Percentiles rank a stretch among this genome's conserved stretches.
phyloP scores from a whole-genome alignment of 2,329 filamentous ascomycete genomes.

The Aspergillus quadricinctus region DNA sequence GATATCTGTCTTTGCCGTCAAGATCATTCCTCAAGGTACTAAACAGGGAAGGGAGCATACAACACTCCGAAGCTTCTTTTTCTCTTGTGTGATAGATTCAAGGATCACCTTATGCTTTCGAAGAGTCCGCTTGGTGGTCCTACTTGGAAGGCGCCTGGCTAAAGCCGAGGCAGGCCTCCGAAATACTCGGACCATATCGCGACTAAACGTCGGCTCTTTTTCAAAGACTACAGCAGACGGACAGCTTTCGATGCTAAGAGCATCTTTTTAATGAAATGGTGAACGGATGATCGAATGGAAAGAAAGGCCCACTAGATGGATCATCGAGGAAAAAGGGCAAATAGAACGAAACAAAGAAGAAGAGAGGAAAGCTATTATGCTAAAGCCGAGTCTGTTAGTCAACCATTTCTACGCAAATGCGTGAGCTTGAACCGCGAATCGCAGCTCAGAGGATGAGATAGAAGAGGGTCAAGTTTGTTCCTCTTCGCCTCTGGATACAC shows the following conservation, averaged over 20 bases:
- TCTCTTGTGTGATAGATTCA: slow-evolving; percentile 55
- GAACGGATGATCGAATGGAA: background rate
- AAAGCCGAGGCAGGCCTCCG: slow-evolving; percentile 31
- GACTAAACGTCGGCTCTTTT: slow-evolving; percentile 13
- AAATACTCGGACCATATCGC: slow-evolving; percentile 35
- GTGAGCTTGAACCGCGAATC: slow-evolving; percentile 4
- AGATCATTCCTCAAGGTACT: slow-evolving; percentile 14
- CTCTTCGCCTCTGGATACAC: background rate
- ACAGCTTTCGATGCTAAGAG: slow-evolving; percentile 15
- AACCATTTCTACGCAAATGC: slow-evolving; percentile 16
- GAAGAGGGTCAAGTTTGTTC: background rate
- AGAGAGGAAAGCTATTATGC: slow-evolving; percentile 1
- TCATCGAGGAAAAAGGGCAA: slow-evolving; percentile 1
- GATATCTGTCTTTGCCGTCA: slow-evolving; percentile 47
- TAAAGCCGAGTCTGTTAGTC: slow-evolving; percentile 10
- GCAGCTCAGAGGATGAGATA: background rate
- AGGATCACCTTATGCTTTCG: slow-evolving; percentile 55
- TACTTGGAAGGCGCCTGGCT: slow-evolving; percentile 31
- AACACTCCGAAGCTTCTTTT: slow-evolving; percentile 55
- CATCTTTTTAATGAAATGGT: slow-evolving; percentile 12
- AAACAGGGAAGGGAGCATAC: slow-evolving; percentile 34
- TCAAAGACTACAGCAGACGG: slow-evolving; percentile 14
- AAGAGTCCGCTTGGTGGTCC: slow-evolving; percentile 29
- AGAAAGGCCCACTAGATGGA: background rate
- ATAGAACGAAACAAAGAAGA: background rate